Evolutionary conservation across 805 yeast species (phyloP), one percentile per base, ranked within the genome.

Genomic region (Hanseniaspora mollemarum): DNA sequence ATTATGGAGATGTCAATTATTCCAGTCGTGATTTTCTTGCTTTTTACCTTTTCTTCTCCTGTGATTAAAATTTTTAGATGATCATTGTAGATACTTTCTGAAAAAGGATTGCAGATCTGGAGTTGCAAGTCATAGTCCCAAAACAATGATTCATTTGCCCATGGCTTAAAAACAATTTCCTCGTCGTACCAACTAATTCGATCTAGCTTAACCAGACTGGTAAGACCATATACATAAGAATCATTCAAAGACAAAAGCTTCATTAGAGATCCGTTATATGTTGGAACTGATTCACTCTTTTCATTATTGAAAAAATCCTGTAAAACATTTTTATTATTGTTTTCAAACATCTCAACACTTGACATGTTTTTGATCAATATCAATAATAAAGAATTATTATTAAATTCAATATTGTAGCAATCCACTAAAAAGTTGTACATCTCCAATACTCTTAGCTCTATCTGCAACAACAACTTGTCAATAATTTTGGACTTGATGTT

Each of bases 201-300:
- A 31, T 63, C 58, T 4, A 61, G 58, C 5, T 58, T 54, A 24
- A 71, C 66, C 54, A 75, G 76, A 57, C 80, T 74, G 0, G 81
- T 71, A 1, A 78, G 61, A 2, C 84, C 83, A 61, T 67, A 75
- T 3, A 71, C 69, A 57, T 69, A 70, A 18, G 72, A 74, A 54
- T 69, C 72, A 42, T 71, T 61, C 32, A 56, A 57, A 9, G 59
- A 54, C 9, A 64, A 52, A 10, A 65, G 31, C 25, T 56, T 57
- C 43, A 57, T 57, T 1, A 63, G 56, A 37, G 59, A 39, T 46
- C 59, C 56, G 32, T 53, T 54, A 24, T 49, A 39, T 10, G 43
- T 21, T 32, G 60, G 56, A 18, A 58, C 57, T 38, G 54, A 55
- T 45, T 56, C 50, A 49, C 59, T 55, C 52, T 60, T 56, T 50